Conservation (phyloP, 352 stramenopile species). For the Globisporangium spinosum region DNA sequence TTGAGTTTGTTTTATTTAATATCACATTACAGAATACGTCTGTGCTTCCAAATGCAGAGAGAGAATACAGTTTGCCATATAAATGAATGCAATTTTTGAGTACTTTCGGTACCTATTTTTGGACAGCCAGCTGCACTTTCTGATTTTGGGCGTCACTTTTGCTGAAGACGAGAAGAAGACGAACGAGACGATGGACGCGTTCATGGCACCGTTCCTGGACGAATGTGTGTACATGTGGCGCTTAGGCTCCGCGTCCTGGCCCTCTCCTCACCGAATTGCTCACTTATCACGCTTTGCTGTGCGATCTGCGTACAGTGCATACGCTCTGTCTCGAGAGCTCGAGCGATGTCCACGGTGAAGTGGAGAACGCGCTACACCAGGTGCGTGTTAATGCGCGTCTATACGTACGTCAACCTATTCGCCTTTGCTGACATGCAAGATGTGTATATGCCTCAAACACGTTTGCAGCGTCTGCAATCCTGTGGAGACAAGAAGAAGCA, state of each 20-base stretch:
- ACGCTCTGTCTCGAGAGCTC: conserved; percentile 42
- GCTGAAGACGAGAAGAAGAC: neutral
- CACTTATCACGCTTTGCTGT: neutral
- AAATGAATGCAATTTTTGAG: neutral
- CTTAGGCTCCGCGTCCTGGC: neutral
- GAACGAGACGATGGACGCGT: conserved; percentile 22
- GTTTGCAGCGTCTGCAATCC: conserved; percentile 2
- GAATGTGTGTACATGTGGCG: conserved; percentile 35
- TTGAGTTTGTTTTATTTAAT: neutral
- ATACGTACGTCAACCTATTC: neutral
- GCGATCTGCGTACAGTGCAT: conserved; percentile 28
- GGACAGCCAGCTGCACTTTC: neutral
- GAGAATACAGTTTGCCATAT: neutral
- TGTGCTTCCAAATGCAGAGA: neutral
- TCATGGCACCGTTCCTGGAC: conserved; percentile 51
- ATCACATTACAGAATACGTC: too few relatives aligned
- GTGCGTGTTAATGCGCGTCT: conserved; percentile 14
- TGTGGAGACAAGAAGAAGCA: conserved; percentile 61
- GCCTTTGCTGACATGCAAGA: neutral
- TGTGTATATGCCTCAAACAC: neutral
- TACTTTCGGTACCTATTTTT: neutral
- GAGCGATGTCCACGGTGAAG: conserved; percentile 49
- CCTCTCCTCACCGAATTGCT: too few relatives aligned
- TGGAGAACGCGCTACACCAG: conserved; percentile 70
- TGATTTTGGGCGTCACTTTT: neutral